Percentiles rank a stretch among this genome's conserved stretches.
phyloP scores from a whole-genome alignment of 2,329 filamentous ascomycete species.

The Botryotinia convoluta region DNA sequence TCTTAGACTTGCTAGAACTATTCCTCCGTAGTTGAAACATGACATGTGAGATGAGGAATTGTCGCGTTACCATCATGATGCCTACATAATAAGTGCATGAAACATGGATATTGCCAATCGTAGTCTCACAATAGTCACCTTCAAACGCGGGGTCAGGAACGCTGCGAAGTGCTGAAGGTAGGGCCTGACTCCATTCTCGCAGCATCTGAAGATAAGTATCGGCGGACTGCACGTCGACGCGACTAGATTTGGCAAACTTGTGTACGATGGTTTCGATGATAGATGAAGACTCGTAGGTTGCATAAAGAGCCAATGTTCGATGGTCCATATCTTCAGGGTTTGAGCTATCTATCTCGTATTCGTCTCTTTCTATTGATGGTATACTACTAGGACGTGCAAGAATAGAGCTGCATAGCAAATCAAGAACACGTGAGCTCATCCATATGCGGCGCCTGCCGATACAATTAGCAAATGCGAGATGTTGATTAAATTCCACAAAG shows the following conservation, averaged over 20 bases:
- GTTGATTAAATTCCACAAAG: neutral
- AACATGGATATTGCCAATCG: slow-evolving; percentile 12
- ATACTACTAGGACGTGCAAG: slow-evolving; percentile 11
- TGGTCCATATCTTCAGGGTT: neutral
- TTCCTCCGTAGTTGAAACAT: slow-evolving; percentile 6
- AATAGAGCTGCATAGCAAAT: slow-evolving; percentile 11
- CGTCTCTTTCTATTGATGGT: slow-evolving; percentile 13
- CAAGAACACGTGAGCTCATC: slow-evolving; percentile 15
- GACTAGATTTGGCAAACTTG: neutral
- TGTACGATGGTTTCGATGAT: slow-evolving; percentile 5
- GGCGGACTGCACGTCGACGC: neutral
- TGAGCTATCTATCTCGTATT: slow-evolving; percentile 9
- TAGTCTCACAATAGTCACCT: neutral
- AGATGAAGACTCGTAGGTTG: slow-evolving; percentile 8
- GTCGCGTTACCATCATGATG: slow-evolving; percentile 11
- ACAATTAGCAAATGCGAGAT: neutral
- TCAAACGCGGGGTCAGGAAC: neutral
- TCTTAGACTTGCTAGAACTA: neutral
- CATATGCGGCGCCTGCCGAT: slow-evolving; percentile 6
- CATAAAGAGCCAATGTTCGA: neutral
- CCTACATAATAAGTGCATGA: slow-evolving; percentile 10
- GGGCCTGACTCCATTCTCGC: slow-evolving; percentile 9
- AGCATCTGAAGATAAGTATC: slow-evolving; percentile 11
- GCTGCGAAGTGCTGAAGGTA: slow-evolving; percentile 10
- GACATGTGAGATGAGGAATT: slow-evolving; percentile 6